Conservation (phyloP, 2,329 filamentous ascomycete genomes). For the Epichloe coenophiala region DNA sequence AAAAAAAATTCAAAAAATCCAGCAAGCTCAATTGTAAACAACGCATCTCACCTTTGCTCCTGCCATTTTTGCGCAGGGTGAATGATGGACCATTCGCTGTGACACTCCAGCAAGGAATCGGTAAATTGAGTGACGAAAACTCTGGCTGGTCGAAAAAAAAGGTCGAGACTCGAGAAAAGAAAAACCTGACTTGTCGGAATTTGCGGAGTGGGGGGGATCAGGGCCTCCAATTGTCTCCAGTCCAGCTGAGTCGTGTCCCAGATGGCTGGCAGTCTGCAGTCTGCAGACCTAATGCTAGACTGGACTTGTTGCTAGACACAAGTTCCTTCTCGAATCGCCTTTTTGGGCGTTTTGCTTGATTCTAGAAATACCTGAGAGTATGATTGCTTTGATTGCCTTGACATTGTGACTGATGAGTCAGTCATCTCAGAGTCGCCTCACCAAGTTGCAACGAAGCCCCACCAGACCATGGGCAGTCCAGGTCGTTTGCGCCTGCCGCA, state of each 20-base stretch:
- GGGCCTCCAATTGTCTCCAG: background rate
- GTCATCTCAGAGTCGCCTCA: background rate
- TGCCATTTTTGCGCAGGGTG: conserved; percentile 8
- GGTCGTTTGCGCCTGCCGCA: too few relatives aligned
- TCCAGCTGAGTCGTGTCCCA: too few relatives aligned
- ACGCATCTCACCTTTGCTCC: conserved; percentile 9
- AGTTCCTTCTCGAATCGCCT: background rate
- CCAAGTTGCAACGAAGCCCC: too few relatives aligned
- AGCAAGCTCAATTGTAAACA: background rate
- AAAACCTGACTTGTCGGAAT: conserved; percentile 3
- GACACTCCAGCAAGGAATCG: background rate
- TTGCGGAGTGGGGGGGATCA: background rate
- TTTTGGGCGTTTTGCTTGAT: background rate
- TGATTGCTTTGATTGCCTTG: too few relatives aligned
- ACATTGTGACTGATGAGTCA: background rate
- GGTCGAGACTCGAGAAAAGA: background rate
- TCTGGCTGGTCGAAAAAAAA: background rate
- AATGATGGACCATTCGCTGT: background rate
- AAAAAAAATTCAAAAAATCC: background rate
- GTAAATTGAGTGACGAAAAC: conserved; percentile 1
- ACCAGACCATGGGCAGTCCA: too few relatives aligned
- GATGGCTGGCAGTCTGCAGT: too few relatives aligned
- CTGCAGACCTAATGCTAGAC: too few relatives aligned
- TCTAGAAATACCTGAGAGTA: too few relatives aligned
- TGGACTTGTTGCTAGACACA: background rate